phyloP scores from a whole-genome alignment of 2,329 filamentous ascomycete genomes.

The Fonsecaea pugnacius region DNA sequence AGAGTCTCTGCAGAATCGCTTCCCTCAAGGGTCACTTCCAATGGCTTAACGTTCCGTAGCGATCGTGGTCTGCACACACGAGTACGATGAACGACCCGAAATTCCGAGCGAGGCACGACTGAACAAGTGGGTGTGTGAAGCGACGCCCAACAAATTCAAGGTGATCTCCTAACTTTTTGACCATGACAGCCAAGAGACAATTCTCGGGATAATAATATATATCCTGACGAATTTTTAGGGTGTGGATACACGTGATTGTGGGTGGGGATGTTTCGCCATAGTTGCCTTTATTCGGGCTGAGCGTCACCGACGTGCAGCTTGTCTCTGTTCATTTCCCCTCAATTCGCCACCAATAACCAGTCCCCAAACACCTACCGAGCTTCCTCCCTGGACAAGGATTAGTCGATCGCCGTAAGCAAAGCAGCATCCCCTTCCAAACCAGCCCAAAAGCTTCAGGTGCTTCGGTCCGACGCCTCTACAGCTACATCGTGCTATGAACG shows the following conservation, averaged over 20 bases:
- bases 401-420: not conserved
- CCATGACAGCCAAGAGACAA: constrained; percentile 37
- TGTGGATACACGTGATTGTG: constrained; percentile 4
- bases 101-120: constrained; percentile 61
- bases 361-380: too few relatives aligned
- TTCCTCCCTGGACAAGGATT: not conserved
- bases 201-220: constrained; percentile 26
- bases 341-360: not conserved
- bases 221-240: not conserved
- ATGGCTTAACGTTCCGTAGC: constrained; percentile 59
- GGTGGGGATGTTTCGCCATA: not conserved
- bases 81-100: constrained; percentile 58
- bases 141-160: constrained; percentile 31
- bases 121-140: constrained; percentile 37
- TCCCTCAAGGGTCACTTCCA: constrained; percentile 59
- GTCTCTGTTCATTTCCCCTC: not conserved
- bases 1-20: constrained; percentile 63
- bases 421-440: too few relatives aligned
- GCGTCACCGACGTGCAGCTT: not conserved
- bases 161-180: constrained; percentile 37
- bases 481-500: too few relatives aligned
- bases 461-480: not conserved
- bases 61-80: constrained; percentile 60
- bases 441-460: not conserved
- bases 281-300: not conserved